These are phyloP conservation scores for Pyrenochaeta sp. DNA, from an alignment of 2,329 filamentous ascomycete species.

Conservation along the genomic window DNA sequence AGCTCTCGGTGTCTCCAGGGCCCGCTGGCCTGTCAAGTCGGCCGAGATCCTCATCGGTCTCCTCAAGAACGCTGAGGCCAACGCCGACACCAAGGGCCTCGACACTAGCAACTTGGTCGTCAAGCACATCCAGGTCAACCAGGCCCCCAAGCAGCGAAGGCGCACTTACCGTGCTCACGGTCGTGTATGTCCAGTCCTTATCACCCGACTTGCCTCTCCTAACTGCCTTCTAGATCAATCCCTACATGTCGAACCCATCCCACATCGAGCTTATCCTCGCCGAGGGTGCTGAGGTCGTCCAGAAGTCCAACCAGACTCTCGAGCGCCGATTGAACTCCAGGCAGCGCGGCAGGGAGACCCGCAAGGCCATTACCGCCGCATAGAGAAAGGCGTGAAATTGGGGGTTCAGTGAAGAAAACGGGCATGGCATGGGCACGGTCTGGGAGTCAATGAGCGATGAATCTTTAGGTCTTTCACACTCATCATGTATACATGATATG, in stretches of 20 bases:
- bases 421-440: conserved; percentile 47
- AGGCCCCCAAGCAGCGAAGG: conserved; percentile 98
- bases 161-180: conserved; percentile 99
- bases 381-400: conserved; percentile 33
- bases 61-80: conserved; percentile 65
- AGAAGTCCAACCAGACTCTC: conserved; percentile 80
- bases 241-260: conserved; percentile 99
- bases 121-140: conserved; percentile 99
- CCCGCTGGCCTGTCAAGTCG: conserved; percentile 99
- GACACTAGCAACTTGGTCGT: conserved; percentile 96
- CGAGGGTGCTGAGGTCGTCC: conserved; percentile 93
- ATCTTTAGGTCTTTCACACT: conserved; percentile 50
- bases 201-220: conserved; percentile 7
- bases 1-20: conserved; percentile 97
- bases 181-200: conserved; percentile 76
- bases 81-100: conserved; percentile 58
- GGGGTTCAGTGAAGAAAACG: conserved; percentile 34
- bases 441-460: conserved; percentile 52
- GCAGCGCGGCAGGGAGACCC: conserved; percentile 80
- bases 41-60: conserved; percentile 97
- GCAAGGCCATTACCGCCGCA: conserved; percentile 68
- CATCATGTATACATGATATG: conserved; percentile 49
- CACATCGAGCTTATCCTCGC: conserved; percentile 99
- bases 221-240: conserved; percentile 81
- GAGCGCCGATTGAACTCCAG: conserved; percentile 83